Evolutionary conservation across 129 eudicot species (phyloP).

Genomic region (Logfia minima): DNA sequence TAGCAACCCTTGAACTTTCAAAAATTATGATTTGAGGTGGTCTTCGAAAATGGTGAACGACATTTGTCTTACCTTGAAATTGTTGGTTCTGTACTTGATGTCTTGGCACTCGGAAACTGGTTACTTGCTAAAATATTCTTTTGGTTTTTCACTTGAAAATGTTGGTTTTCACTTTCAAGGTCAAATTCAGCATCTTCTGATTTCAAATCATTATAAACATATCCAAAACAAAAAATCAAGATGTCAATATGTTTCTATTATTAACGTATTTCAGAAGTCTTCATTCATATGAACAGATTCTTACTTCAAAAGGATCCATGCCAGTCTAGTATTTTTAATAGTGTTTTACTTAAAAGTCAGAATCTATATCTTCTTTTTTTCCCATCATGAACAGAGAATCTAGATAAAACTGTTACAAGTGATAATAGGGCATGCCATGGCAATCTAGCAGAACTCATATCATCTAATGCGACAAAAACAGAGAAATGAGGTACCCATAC

Average conservation of each 20-base stretch:
- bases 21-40: too few relatives aligned
- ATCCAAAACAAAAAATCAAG: too few relatives aligned
- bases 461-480: background rate
- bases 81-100: too few relatives aligned
- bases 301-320: background rate
- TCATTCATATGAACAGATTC: too few relatives aligned
- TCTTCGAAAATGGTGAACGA: too few relatives aligned
- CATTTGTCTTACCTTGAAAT: too few relatives aligned
- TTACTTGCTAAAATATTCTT: too few relatives aligned
- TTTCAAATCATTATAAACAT: background rate
- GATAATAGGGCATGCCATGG: background rate
- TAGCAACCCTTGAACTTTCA: too few relatives aligned
- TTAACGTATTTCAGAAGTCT: background rate
- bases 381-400: background rate
- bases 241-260: too few relatives aligned
- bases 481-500: background rate
- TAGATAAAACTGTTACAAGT: background rate
- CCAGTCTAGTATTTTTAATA: background rate
- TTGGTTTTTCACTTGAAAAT: too few relatives aligned
- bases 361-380: background rate
- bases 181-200: background rate
- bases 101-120: too few relatives aligned
- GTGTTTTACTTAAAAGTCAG: background rate
- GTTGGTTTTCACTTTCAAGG: background rate
- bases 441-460: background rate